Evolutionary conservation across 306 rosid genomes (phyloP), one percentile per base, ranked within the genome.

Genomic region (Coriaria nepalensis): DNA sequence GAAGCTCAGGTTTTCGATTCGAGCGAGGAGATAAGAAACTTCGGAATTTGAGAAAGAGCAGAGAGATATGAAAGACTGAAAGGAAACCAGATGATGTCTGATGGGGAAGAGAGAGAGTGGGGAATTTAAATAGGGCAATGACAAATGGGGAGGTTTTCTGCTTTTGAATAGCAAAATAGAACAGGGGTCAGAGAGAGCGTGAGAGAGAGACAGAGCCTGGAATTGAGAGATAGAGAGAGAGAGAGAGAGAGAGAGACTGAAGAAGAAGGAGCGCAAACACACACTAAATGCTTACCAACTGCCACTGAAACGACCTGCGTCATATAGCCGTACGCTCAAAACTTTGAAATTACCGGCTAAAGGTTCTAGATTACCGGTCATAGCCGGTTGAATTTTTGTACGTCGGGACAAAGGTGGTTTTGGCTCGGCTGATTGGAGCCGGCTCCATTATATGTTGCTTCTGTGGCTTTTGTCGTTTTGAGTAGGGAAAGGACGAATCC

Each of bases 201-300:
- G 42, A 13, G 57, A 5, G 52, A 8, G 49, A 34, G 47, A 12
- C 2, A 48, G 57, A 29, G 60, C 42, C 37, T 32, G 34, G 54
- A 35, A 10, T 36, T 40, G 10, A 13, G 58, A 52, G 61, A 50
- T 54, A 45, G 13, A 44, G 43, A 15, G 56, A 29, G 54, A 32
- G 52, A 49, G 45, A 34, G 64, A 49, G 49, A 50, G 53, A 32
- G 46, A 29, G 38, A 29, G 60, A 12, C 13, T 2, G 6, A 9
- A 10, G 4, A 37, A 33, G 14, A 38, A 46, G 52, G 44, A 37
- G 49, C 45, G 53, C 37, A 52, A 13, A 62, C 71, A 61, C 82
- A 67, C 68, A 67, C 57, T 80, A 73, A 76, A 70, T 80, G 83
- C 80, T 40, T 70, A 62, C 87, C 79, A 80, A 76, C 87, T 73